These are phyloP conservation scores for Marasmius fiardii DNA, from an alignment of 1,284 basidiomycete species.

Conservation along the genomic window DNA sequence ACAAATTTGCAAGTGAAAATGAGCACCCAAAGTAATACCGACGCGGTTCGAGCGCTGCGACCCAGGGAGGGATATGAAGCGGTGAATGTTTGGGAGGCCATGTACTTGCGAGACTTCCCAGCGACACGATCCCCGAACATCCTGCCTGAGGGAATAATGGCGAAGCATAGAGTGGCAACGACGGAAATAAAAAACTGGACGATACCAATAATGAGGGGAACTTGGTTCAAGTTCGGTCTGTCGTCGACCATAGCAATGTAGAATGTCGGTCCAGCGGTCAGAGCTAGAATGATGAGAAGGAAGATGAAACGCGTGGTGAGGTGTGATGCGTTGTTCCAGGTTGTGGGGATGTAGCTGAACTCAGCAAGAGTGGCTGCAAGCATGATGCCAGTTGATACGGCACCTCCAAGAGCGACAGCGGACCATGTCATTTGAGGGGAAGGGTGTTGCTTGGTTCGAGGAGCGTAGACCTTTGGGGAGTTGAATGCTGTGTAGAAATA, in stretches of 20 bases:
- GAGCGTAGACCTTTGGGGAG: conserved; percentile 89
- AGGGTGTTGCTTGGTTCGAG: conserved; percentile 52
- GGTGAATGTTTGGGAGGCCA: conserved; percentile 96
- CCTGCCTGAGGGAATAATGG: conserved; percentile 84
- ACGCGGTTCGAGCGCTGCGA: conserved; percentile 68
- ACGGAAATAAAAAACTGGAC: conserved; percentile 90
- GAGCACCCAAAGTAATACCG: conserved; percentile 83
- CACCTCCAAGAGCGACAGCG: conserved; percentile 88
- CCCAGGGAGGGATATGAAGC: conserved; percentile 86
- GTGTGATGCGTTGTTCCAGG: conserved; percentile 96
- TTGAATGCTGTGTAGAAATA: conserved; percentile 97
- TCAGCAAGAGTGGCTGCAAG: conserved; percentile 88
- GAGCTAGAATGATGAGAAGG: conserved; percentile 80
- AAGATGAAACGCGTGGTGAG: conserved; percentile 86
- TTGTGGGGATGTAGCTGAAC: conserved; percentile 94
- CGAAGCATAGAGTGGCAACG: conserved; percentile 75
- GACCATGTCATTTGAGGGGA: conserved; percentile 88
- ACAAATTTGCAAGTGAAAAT: conserved; percentile 91
- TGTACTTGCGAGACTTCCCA: conserved; percentile 90
- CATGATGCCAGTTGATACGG: conserved; percentile 89
- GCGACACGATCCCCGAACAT: conserved; percentile 96
- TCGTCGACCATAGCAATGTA: conserved; percentile 84
- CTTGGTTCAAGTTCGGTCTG: conserved; percentile 43
- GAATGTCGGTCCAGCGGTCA: conserved; percentile 87
- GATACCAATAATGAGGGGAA: conserved; percentile 83